phyloP scores from a whole-genome alignment of 306 rosid genomes.

The Glycyrrhiza uralensis region DNA sequence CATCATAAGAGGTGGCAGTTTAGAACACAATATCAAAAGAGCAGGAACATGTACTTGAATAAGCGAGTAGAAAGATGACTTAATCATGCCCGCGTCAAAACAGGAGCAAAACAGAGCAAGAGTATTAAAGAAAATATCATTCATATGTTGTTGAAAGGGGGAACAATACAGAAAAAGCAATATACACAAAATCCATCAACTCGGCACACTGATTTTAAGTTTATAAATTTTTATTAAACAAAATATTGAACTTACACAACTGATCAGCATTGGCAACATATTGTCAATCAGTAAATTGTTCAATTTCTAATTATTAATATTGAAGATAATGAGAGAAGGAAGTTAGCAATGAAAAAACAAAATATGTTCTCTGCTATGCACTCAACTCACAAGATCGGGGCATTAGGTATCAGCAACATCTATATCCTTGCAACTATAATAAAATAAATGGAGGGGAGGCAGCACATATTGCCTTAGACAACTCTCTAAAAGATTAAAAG shows the following conservation, averaged over 20 bases:
- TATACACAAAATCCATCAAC: not conserved
- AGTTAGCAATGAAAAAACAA: not conserved
- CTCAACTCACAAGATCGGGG: not conserved
- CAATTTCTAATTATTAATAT: not conserved
- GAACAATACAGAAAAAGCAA: not conserved
- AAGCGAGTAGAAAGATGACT: not conserved
- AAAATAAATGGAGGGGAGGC: not conserved
- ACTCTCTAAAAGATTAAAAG: not conserved
- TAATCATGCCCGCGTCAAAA: not conserved
- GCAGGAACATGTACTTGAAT: not conserved
- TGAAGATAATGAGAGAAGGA: not conserved
- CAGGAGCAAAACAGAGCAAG: not conserved
- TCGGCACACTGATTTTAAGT: not conserved
- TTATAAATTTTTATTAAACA: not conserved
- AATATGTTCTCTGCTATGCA: not conserved
- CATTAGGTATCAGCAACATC: not conserved
- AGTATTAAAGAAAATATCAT: not conserved
- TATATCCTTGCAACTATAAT: not conserved
- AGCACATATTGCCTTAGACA: not conserved
- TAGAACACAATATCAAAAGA: not conserved
- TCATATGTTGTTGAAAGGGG: not conserved
- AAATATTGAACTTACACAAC: not conserved
- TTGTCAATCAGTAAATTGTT: not conserved
- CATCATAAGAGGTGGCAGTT: slow-evolving; percentile 2
- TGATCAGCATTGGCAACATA: not conserved